phyloP scores from a whole-genome alignment of 768 basidiomycete genomes.

The Russula griseocarnosa region DNA sequence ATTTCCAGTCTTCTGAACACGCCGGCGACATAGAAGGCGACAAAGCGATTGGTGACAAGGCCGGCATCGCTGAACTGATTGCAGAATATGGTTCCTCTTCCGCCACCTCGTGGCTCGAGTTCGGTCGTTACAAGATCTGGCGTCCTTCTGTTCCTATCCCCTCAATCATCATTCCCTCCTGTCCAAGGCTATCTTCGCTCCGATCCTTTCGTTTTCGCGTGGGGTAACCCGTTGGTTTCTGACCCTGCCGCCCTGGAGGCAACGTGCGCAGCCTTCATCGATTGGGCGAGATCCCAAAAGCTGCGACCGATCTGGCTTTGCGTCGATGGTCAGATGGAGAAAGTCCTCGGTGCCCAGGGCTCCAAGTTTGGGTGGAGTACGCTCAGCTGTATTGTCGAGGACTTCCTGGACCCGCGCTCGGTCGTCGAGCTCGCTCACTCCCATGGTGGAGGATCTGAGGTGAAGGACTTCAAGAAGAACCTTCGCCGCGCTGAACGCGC shows the following conservation, averaged over 20 bases:
- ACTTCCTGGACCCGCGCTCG: slow-evolving; percentile 42
- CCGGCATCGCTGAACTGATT: slow-evolving; percentile 40
- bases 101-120: slow-evolving; percentile 68
- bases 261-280: slow-evolving; percentile 43
- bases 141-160: slow-evolving; percentile 60
- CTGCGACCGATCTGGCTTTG: slow-evolving; percentile 59
- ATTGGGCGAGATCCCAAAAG: slow-evolving; percentile 40
- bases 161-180: slow-evolving; percentile 49
- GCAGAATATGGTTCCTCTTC: slow-evolving; percentile 64
- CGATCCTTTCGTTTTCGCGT: slow-evolving; percentile 36
- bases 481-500: slow-evolving; percentile 54
- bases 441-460: slow-evolving; percentile 32
- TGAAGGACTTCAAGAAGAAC: slow-evolving; percentile 62
- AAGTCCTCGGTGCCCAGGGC: slow-evolving; percentile 43
- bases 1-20: slow-evolving; percentile 12
- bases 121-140: slow-evolving; percentile 45
- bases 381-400: slow-evolving; percentile 61
- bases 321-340: slow-evolving; percentile 50
- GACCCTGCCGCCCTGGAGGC: slow-evolving; percentile 40
- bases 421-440: slow-evolving; percentile 45
- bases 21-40: slow-evolving; percentile 15
- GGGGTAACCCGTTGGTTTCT: slow-evolving; percentile 30
- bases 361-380: slow-evolving; percentile 51
- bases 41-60: slow-evolving; percentile 21
- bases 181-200: slow-evolving; percentile 62